A percentile compares a stretch with the other conserved stretches of the same genome.
These are phyloP conservation scores for Vitis amurensis DNA, from an alignment of 164 flowering plant genomes.

Conservation along the genomic window DNA sequence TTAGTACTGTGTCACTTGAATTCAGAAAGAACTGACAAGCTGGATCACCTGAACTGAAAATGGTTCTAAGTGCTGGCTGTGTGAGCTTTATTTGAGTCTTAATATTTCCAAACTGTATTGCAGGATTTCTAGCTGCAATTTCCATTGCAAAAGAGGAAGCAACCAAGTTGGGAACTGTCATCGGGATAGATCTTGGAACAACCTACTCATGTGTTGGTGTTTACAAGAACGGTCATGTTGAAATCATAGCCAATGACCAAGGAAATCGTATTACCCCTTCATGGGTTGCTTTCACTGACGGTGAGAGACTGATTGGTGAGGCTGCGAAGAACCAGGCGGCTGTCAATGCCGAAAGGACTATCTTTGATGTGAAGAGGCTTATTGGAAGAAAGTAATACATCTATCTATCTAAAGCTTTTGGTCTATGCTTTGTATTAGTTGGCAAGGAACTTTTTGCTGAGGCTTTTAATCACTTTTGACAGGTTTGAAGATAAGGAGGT, in stretches of 20 bases:
- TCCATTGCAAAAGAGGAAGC: constrained; percentile 71
- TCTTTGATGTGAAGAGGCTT: constrained; percentile 83
- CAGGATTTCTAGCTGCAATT: constrained; percentile 58
- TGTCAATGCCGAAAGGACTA: constrained; percentile 67
- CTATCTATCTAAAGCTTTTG: neutral
- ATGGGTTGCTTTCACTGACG: constrained; percentile 84
- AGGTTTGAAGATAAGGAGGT: constrained; percentile 94
- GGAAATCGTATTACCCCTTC: constrained; percentile 92
- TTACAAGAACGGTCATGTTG: constrained; percentile 82
- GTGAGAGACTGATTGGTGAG: constrained; percentile 83
- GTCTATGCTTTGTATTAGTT: neutral
- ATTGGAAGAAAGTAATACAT: constrained; percentile 71
- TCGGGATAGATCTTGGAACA: constrained; percentile 86
- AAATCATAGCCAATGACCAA: constrained; percentile 91
- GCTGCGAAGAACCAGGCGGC: constrained; percentile 92
- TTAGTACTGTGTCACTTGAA: too few species aligned
- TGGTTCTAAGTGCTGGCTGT: too few species aligned
- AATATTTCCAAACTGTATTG: neutral
- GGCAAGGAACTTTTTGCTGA: neutral
- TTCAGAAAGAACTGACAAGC: too few species aligned
- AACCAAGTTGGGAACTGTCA: constrained; percentile 75
- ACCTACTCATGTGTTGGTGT: constrained; percentile 94
- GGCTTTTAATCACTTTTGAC: constrained; percentile 6
- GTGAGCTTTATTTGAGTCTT: neutral
- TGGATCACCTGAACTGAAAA: too few species aligned